phyloP scores from a whole-genome alignment of 2,329 filamentous ascomycete species.

The Raffaelea albimanens region DNA sequence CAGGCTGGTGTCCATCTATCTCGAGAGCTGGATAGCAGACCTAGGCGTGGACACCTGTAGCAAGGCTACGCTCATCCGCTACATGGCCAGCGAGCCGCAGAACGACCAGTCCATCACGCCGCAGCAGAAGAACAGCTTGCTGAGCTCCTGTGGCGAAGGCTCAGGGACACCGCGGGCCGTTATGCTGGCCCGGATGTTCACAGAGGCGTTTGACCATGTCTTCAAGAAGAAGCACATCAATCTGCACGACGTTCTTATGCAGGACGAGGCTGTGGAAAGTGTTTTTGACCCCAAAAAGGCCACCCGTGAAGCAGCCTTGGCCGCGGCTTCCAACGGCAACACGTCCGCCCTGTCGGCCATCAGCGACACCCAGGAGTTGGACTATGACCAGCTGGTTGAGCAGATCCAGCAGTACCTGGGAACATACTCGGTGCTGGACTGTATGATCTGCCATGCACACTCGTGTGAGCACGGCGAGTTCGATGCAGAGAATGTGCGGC shows the following conservation, averaged over 20 bases:
- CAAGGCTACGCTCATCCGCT: conserved; percentile 41
- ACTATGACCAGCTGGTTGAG: conserved; percentile 26
- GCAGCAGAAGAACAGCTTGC: conserved; percentile 42
- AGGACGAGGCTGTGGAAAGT: conserved; percentile 44
- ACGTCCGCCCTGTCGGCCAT: not conserved
- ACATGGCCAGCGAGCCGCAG: conserved; percentile 38
- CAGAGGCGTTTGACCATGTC: conserved; percentile 46
- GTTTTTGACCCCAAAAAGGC: conserved; percentile 44
- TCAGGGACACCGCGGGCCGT: conserved; percentile 29
- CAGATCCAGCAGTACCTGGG: conserved; percentile 38
- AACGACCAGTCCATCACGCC: conserved; percentile 40
- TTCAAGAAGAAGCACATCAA: conserved; percentile 38
- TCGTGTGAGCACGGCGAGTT: conserved; percentile 55
- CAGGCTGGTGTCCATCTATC: conserved; percentile 40
- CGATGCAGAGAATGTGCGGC: conserved; percentile 41
- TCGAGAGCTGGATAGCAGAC: conserved; percentile 42
- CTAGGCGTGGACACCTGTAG: conserved; percentile 42
- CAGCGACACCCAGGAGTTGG: conserved; percentile 16
- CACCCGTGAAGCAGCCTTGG: conserved; percentile 34
- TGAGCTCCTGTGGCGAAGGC: conserved; percentile 33
- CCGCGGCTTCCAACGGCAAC: not conserved
- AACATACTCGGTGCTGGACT: conserved; percentile 46
- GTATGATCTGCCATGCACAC: conserved; percentile 49
- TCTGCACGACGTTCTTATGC: conserved; percentile 41
- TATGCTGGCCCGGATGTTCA: conserved; percentile 39